These are phyloP conservation scores for Penicillium oxalicum DNA, from an alignment of 2,329 filamentous ascomycete species.

Conservation along the genomic window DNA sequence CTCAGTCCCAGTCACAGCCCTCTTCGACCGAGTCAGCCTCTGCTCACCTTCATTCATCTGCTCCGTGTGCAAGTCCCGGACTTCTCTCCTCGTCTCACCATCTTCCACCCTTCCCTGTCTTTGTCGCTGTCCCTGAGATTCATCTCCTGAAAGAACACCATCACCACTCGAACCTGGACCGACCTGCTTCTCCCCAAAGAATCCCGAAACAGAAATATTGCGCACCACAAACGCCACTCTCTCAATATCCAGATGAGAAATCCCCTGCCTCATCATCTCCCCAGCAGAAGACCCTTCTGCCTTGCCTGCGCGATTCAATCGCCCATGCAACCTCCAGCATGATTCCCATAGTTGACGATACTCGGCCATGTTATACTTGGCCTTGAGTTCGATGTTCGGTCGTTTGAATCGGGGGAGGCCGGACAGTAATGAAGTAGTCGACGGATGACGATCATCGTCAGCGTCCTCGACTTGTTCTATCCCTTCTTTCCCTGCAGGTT, in stretches of 20 bases:
- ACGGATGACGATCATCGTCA: neutral
- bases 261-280: neutral
- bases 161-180: neutral
- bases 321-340: conserved; percentile 15
- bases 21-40: no score
- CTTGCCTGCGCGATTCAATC: conserved; percentile 17
- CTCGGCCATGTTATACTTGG: conserved; percentile 39
- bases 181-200: neutral
- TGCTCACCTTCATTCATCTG: no score
- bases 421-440: neutral
- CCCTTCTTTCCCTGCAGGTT: neutral
- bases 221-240: conserved; percentile 36
- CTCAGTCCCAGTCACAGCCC: no score
- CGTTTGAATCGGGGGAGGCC: conserved; percentile 6
- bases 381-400: conserved; percentile 26
- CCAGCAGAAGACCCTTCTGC: neutral
- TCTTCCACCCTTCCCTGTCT: no score
- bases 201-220: conserved; percentile 27
- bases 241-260: conserved; percentile 32
- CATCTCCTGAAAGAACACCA: neutral
- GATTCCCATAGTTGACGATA: conserved; percentile 32
- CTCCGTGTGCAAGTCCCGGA: no score
- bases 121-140: no score
- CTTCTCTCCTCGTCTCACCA: no score
- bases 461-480: neutral